These are phyloP conservation scores for Phytophthora quininea DNA, from an alignment of 352 stramenopile species.

Conservation along the genomic window DNA sequence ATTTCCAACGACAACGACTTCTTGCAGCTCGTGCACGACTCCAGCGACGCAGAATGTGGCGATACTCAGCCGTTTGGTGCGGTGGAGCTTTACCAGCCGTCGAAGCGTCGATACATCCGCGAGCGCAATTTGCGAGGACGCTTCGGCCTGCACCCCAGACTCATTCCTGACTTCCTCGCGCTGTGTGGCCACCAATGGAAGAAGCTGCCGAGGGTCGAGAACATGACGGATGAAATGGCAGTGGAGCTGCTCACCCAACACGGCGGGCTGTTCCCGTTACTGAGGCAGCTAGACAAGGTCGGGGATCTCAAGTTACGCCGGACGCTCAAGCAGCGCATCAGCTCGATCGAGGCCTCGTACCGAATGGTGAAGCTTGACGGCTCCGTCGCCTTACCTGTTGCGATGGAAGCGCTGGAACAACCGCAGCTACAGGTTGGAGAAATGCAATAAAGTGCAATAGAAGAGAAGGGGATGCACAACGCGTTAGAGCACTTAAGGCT, in stretches of 20 bases:
- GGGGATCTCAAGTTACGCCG: slow-evolving; percentile 53
- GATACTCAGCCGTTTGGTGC: slow-evolving; percentile 6
- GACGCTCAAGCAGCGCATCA: slow-evolving; percentile 78
- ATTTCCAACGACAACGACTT: slow-evolving; percentile 81
- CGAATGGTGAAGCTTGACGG: slow-evolving; percentile 73
- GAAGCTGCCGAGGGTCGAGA: slow-evolving; percentile 61
- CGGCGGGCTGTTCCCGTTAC: slow-evolving; percentile 53
- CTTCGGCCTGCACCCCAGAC: slow-evolving; percentile 51
- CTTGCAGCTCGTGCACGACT: slow-evolving; percentile 56
- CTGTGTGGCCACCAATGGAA: slow-evolving; percentile 75
- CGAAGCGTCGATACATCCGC: slow-evolving; percentile 68
- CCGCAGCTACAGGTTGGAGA: slow-evolving; percentile 39
- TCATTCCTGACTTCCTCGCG: slow-evolving; percentile 70
- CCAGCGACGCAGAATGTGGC: slow-evolving; percentile 1
- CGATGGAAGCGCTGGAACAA: slow-evolving; percentile 48
- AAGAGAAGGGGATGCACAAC: slow-evolving; percentile 23
- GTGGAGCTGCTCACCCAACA: slow-evolving; percentile 72
- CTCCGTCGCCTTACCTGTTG: slow-evolving; percentile 53
- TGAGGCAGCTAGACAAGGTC: slow-evolving; percentile 71
- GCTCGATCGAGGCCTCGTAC: slow-evolving; percentile 78
- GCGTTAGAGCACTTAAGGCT: slow-evolving; percentile 35
- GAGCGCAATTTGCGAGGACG: slow-evolving; percentile 66
- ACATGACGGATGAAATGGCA: slow-evolving; percentile 61
- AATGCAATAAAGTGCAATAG: neutral
- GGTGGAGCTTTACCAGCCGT: slow-evolving; percentile 81